Conservation (phyloP, 768 basidiomycete genomes). For the Trametes cinnabarina region DNA sequence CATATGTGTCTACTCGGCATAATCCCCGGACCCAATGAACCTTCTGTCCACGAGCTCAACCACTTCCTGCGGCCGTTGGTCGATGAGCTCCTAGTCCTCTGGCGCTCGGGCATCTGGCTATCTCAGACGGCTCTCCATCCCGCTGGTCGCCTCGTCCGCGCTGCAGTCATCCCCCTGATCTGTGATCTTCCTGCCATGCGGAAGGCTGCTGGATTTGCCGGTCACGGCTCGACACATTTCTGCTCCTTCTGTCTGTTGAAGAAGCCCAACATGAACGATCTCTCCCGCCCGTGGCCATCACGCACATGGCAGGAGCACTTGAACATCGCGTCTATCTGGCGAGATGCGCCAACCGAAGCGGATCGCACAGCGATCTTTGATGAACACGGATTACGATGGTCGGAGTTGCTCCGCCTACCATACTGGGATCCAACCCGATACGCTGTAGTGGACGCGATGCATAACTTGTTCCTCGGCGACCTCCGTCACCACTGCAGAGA, state of each 20-base stretch:
- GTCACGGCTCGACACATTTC: background rate
- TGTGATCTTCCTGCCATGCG: slow-evolving; percentile 32
- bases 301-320: no score
- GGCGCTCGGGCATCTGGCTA: slow-evolving; percentile 32
- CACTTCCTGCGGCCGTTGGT: slow-evolving; percentile 38
- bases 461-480: slow-evolving; percentile 37
- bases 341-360: slow-evolving; percentile 7
- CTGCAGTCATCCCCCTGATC: slow-evolving; percentile 32
- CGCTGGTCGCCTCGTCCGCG: slow-evolving; percentile 29
- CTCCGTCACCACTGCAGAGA: slow-evolving; percentile 33
- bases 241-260: slow-evolving; percentile 8
- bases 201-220: background rate
- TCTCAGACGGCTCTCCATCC: slow-evolving; percentile 25
- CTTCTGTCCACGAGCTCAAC: slow-evolving; percentile 35
- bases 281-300: background rate
- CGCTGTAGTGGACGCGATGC: slow-evolving; percentile 41
- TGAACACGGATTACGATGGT: slow-evolving; percentile 27
- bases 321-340: no score
- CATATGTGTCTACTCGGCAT: slow-evolving; percentile 43
- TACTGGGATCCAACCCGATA: slow-evolving; percentile 39
- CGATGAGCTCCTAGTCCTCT: slow-evolving; percentile 35
- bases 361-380: slow-evolving; percentile 16
- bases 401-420: slow-evolving; percentile 32
- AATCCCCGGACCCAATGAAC: slow-evolving; percentile 42
- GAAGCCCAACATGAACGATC: background rate